These are phyloP conservation scores for Mallotus repandus DNA, from an alignment of 441 rosid species.

Conservation along the genomic window DNA sequence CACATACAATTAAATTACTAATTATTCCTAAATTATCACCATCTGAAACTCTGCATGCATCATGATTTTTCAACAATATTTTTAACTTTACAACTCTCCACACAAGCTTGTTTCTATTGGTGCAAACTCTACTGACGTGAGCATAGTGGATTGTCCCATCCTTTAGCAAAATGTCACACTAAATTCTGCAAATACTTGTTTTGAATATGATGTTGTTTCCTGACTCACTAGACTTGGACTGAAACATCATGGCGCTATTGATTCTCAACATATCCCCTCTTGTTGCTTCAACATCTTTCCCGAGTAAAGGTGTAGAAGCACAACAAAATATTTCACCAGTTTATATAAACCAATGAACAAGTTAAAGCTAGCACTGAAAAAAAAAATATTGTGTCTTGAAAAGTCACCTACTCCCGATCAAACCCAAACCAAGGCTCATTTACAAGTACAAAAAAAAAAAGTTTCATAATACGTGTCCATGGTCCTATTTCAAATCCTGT, in stretches of 20 bases:
- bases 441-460: not conserved
- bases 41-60: too few relatives aligned
- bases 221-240: not conserved
- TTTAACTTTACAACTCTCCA: too few relatives aligned
- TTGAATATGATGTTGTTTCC: not conserved
- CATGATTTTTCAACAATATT: too few relatives aligned
- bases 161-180: not conserved
- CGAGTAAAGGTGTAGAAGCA: not conserved
- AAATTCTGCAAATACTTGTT: not conserved
- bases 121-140: too few relatives aligned
- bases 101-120: too few relatives aligned
- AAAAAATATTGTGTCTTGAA: not conserved
- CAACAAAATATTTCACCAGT: not conserved
- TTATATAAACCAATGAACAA: not conserved
- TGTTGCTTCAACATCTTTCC: not conserved
- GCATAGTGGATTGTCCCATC: too few relatives aligned
- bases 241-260: not conserved
- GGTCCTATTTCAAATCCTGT: not conserved
- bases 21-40: too few relatives aligned
- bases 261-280: not conserved
- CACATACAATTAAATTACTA: too few relatives aligned
- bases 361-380: not conserved
- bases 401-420: not conserved
- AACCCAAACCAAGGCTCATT: not conserved
- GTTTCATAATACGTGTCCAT: not conserved